Evolutionary conservation across 2,329 filamentous ascomycete genomes (phyloP).

Genomic region (Alternaria burnsii): DNA sequence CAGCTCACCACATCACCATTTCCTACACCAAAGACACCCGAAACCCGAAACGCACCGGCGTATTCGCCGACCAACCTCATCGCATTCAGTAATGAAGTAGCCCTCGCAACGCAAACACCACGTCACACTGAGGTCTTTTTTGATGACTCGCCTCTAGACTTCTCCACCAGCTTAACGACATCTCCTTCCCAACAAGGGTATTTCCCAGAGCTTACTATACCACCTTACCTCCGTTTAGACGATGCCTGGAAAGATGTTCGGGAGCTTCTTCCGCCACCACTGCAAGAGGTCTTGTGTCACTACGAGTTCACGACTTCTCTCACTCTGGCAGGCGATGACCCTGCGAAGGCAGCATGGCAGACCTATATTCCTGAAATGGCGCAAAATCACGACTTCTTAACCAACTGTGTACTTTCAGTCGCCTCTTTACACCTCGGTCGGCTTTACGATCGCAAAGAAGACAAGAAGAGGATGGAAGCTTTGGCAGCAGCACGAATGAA

Average conservation of each 20-base stretch:
- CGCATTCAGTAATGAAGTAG: conserved; percentile 14
- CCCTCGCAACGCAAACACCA: conserved; percentile 17
- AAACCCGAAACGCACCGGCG: neutral
- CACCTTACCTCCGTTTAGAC: conserved; percentile 33
- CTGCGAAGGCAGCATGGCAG: conserved; percentile 46
- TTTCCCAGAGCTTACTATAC: conserved; percentile 25
- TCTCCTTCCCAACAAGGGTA: neutral
- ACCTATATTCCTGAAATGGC: conserved; percentile 50
- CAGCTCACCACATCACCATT: conserved; percentile 7
- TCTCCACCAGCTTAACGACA: neutral
- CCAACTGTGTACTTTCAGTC: conserved; percentile 57
- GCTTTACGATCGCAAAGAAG: conserved; percentile 39
- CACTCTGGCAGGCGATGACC: conserved; percentile 40
- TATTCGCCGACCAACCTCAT: conserved; percentile 11
- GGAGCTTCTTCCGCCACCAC: conserved; percentile 30
- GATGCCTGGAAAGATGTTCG: conserved; percentile 43
- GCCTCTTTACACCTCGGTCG: conserved; percentile 57
- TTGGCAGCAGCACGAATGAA: conserved; percentile 47
- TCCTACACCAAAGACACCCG: conserved; percentile 9
- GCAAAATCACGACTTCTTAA: conserved; percentile 53
- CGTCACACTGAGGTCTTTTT: conserved; percentile 20
- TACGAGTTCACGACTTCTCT: conserved; percentile 46
- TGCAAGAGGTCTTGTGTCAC: conserved; percentile 43
- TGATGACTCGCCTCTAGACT: conserved; percentile 7
- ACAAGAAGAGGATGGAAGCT: conserved; percentile 36